phyloP scores from a whole-genome alignment of 208 protist genomes.

The Leishmania tropica region DNA sequence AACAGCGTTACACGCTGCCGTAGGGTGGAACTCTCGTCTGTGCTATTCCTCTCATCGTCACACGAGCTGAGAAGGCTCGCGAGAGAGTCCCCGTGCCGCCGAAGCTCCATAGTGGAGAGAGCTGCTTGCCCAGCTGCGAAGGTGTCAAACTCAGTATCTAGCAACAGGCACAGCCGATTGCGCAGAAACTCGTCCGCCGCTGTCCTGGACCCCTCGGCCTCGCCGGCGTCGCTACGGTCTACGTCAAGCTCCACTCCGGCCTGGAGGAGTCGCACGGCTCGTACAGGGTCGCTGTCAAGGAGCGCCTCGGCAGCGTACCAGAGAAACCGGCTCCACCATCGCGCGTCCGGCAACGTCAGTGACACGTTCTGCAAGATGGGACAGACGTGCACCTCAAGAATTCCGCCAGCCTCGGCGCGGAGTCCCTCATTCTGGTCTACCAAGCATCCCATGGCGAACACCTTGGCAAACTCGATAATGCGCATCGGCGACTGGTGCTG shows the following conservation, averaged over 20 bases:
- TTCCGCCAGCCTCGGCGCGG: not conserved
- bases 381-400: conserved; percentile 16
- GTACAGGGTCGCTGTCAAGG: not conserved
- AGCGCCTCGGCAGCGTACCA: conserved; percentile 33
- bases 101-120: conserved; percentile 19
- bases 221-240: not conserved
- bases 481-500: conserved; percentile 1
- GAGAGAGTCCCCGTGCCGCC: not conserved
- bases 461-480: conserved; percentile 31
- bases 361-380: conserved; percentile 12
- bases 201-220: not conserved
- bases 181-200: conserved; percentile 3
- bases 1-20: conserved; percentile 3
- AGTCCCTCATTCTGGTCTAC: not conserved
- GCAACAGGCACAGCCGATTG: conserved; percentile 8
- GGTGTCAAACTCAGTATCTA: conserved; percentile 38
- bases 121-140: conserved; percentile 18
- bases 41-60: not conserved
- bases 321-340: conserved; percentile 51
- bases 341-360: not conserved
- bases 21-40: not conserved
- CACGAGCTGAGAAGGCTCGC: not conserved
- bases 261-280: conserved; percentile 24
- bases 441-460: conserved; percentile 31
- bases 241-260: conserved; percentile 12